Percentiles rank a stretch among this genome's conserved stretches.
phyloP scores from a whole-genome alignment of 345 rosid species.

The Syzygium jambos region DNA sequence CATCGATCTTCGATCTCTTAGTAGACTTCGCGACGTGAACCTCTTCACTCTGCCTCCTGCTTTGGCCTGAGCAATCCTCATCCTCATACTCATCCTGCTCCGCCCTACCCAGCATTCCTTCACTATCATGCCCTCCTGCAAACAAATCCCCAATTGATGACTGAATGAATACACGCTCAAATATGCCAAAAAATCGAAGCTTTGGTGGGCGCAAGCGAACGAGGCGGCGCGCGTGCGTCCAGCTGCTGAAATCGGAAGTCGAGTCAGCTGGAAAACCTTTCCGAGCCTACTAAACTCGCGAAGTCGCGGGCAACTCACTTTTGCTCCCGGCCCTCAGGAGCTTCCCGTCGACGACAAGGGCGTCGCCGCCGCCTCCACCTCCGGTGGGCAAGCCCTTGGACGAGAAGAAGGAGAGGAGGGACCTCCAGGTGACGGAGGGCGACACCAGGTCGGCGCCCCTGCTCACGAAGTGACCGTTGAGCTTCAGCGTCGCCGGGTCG shows the following conservation, averaged over 20 bases:
- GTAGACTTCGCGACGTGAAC: background rate
- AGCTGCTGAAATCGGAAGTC: background rate
- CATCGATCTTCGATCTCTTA: background rate
- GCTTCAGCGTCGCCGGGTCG: slow-evolving; percentile 62
- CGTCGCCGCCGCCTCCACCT: slow-evolving; percentile 20
- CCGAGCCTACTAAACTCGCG: background rate
- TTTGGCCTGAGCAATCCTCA: background rate
- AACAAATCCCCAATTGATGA: background rate
- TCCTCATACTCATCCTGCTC: background rate
- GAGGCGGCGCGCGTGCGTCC: background rate
- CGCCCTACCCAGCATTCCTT: background rate
- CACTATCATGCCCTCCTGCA: slow-evolving; percentile 15
- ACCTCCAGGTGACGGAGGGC: slow-evolving; percentile 71
- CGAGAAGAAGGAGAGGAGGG: slow-evolving; percentile 68
- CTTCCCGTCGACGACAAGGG: slow-evolving; percentile 68
- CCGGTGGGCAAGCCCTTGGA: slow-evolving; percentile 76
- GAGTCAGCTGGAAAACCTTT: background rate
- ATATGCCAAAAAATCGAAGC: background rate
- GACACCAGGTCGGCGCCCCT: slow-evolving; percentile 58
- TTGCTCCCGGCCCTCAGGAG: slow-evolving; percentile 48
- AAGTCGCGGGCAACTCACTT: slow-evolving; percentile 23
- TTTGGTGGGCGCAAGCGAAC: background rate
- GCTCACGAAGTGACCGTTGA: slow-evolving; percentile 83
- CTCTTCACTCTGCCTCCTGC: background rate
- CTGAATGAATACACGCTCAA: background rate